Percentiles rank a stretch among this genome's conserved stretches.
Evolutionary conservation across 2,329 filamentous ascomycete genomes (phyloP).

Genomic region (Clonostachys sp.): DNA sequence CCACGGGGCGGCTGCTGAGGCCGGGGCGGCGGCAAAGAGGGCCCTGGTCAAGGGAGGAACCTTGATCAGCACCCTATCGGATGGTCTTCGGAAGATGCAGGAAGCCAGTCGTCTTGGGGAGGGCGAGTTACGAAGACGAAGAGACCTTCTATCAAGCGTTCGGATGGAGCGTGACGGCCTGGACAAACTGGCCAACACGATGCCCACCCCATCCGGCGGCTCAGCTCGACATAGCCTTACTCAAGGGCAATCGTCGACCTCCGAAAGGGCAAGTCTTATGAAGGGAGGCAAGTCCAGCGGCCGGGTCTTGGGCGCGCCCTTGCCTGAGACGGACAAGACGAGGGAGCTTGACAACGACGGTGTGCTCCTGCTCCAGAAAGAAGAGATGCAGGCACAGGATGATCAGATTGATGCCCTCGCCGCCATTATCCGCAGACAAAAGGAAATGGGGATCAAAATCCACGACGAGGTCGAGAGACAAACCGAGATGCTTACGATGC

Average conservation of each 20-base stretch:
- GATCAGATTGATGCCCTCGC: constrained; percentile 64
- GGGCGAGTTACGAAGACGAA: constrained; percentile 67
- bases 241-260: constrained; percentile 37
- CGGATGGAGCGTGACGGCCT: constrained; percentile 72
- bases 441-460: constrained; percentile 74
- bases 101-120: constrained; percentile 58
- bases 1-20: constrained; percentile 47
- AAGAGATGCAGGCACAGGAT: constrained; percentile 73
- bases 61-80: constrained; percentile 58
- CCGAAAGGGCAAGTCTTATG: constrained; percentile 46
- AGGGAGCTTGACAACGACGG: constrained; percentile 73
- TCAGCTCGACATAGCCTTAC: constrained; percentile 17
- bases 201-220: constrained; percentile 23
- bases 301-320: constrained; percentile 67
- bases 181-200: constrained; percentile 64
- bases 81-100: constrained; percentile 57
- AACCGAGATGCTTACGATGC: constrained; percentile 61
- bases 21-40: constrained; percentile 70
- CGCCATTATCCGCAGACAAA: constrained; percentile 67
- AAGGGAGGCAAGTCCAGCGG: constrained; percentile 36
- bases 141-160: constrained; percentile 65
- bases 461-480: constrained; percentile 69
- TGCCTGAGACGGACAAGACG: constrained; percentile 72
- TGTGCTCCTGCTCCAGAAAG: constrained; percentile 67
- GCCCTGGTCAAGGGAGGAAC: constrained; percentile 65